Percentiles rank a stretch among this genome's conserved stretches.
phyloP scores from a whole-genome alignment of 106 monocot genomes.

The Posidonia australis region DNA sequence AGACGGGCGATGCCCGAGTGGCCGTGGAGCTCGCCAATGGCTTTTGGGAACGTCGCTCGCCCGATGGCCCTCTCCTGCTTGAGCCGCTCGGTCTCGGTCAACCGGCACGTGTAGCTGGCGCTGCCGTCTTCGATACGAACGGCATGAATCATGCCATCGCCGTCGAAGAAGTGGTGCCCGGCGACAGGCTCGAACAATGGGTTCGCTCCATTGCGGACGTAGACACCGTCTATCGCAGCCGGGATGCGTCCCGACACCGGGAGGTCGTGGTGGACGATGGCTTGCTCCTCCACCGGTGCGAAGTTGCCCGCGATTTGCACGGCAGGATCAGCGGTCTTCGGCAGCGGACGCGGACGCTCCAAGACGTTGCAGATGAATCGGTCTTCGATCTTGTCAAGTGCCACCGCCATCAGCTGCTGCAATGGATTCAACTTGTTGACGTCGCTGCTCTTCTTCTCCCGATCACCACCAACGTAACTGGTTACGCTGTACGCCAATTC shows the following conservation, averaged over 20 bases:
- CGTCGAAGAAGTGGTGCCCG: conserved; percentile 40
- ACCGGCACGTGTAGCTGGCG: conserved; percentile 61
- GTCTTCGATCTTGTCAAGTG: conserved; percentile 1
- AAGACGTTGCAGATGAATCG: background rate
- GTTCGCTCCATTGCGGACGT: conserved; percentile 41
- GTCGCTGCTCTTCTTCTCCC: background rate
- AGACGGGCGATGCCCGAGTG: conserved; percentile 72
- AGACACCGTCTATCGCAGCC: conserved; percentile 14
- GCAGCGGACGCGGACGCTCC: conserved; percentile 1
- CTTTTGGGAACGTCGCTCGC: conserved; percentile 63
- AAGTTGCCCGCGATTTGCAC: conserved; percentile 40
- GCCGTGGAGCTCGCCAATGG: conserved; percentile 84
- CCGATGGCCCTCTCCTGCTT: conserved; percentile 46
- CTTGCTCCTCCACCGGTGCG: conserved; percentile 20
- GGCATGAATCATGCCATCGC: conserved; percentile 78
- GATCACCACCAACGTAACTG: too few relatives aligned
- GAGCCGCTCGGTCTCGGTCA: conserved; percentile 57
- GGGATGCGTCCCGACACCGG: conserved; percentile 19
- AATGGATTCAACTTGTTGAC: background rate
- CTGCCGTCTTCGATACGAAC: conserved; percentile 25
- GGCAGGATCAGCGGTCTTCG: conserved; percentile 19
- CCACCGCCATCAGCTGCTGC: conserved; percentile 1
- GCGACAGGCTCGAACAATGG: conserved; percentile 24
- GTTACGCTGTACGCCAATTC: too few relatives aligned
- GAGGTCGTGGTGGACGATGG: conserved; percentile 10